Conservation (phyloP, 352 stramenopile genomes). For the Globisporangium perplexum region DNA sequence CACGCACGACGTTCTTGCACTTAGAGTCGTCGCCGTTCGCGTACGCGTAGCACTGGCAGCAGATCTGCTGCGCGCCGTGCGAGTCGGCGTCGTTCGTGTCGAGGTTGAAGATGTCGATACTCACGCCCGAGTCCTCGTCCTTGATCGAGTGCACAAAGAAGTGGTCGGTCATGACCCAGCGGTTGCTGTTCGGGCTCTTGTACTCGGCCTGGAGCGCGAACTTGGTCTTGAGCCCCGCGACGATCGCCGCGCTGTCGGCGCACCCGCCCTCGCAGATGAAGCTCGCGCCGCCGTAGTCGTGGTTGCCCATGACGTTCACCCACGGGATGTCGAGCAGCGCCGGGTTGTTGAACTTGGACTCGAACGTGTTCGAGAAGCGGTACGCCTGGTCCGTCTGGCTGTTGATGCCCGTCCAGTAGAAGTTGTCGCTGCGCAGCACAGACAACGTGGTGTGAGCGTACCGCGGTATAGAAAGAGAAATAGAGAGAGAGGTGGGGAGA, state of each 20-base stretch:
- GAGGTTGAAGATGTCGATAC: conserved; percentile 84
- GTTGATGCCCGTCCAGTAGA: conserved; percentile 60
- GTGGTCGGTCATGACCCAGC: conserved; percentile 77
- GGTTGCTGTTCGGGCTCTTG: conserved; percentile 70
- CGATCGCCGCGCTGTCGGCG: conserved; percentile 7
- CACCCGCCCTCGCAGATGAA: conserved; percentile 44
- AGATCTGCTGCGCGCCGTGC: conserved; percentile 65
- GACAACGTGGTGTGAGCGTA: too few relatives aligned
- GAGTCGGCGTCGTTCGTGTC: conserved; percentile 74
- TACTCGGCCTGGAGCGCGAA: conserved; percentile 51
- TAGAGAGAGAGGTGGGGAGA: too few relatives aligned
- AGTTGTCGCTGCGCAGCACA: conserved; percentile 57
- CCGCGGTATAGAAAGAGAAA: too few relatives aligned
- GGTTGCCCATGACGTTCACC: conserved; percentile 61
- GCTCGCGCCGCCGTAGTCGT: conserved; percentile 55
- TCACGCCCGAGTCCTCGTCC: conserved; percentile 48
- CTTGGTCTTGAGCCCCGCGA: conserved; percentile 11
- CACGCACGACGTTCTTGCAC: conserved; percentile 47
- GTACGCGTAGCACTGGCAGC: conserved; percentile 84
- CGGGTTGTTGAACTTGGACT: conserved; percentile 42
- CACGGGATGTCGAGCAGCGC: conserved; percentile 44
- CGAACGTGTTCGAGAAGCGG: conserved; percentile 50
- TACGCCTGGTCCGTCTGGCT: conserved; percentile 30
- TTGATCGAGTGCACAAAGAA: conserved; percentile 76
- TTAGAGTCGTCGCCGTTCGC: conserved; percentile 32